Percentiles rank a stretch among this genome's conserved stretches.
phyloP scores from a whole-genome alignment of 176 grass and related monocot genomes.

The Bolboschoenus planiculmis region DNA sequence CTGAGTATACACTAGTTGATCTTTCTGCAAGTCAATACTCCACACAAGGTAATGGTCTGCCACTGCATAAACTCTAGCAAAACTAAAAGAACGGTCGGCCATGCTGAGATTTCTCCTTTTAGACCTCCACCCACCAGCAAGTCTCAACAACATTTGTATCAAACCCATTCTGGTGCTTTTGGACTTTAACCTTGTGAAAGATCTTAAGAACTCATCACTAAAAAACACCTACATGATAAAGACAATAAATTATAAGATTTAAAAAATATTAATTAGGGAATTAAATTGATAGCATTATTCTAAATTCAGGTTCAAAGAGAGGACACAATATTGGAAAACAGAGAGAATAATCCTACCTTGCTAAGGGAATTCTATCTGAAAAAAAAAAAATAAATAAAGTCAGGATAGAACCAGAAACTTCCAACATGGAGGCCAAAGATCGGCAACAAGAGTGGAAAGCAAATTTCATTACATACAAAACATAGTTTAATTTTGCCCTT shows the following conservation, averaged over 20 bases:
- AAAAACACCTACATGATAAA: slow-evolving; percentile 43
- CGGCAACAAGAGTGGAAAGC: too few relatives aligned
- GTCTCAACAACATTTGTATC: slow-evolving; percentile 50
- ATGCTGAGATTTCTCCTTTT: slow-evolving; percentile 13
- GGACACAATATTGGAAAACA: not conserved
- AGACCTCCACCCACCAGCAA: slow-evolving; percentile 61
- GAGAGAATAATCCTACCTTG: not conserved
- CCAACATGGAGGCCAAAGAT: too few relatives aligned
- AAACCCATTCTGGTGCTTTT: slow-evolving; percentile 31
- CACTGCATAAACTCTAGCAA: slow-evolving; percentile 43
- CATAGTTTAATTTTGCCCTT: too few relatives aligned
- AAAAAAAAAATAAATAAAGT: too few relatives aligned
- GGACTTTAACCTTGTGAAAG: slow-evolving; percentile 56
- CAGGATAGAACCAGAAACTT: too few relatives aligned
- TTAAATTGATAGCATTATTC: too few relatives aligned
- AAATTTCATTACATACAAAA: too few relatives aligned
- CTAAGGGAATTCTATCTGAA: too few relatives aligned
- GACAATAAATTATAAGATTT: not conserved
- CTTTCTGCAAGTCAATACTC: slow-evolving; percentile 59
- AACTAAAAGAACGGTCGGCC: slow-evolving; percentile 25
- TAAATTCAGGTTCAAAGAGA: not conserved
- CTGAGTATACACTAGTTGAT: slow-evolving; percentile 42
- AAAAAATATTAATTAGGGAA: not conserved
- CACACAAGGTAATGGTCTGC: slow-evolving; percentile 55
- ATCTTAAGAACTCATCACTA: slow-evolving; percentile 69